Conservation (phyloP, 495 filamentous ascomycete species). For the Pyrenopolyporus hunteri region DNA sequence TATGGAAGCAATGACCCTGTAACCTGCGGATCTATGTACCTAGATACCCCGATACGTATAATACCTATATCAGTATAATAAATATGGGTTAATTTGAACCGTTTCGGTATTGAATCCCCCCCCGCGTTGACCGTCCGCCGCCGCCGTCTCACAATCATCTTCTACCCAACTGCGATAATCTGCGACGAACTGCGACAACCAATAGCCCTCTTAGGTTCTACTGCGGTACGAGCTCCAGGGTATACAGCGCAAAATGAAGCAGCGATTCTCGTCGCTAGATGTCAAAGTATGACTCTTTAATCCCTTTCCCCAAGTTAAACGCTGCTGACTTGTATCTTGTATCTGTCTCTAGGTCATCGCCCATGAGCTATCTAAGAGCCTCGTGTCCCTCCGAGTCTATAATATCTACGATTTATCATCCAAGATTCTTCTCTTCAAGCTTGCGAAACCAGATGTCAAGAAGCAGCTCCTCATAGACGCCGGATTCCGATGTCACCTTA, state of each 20-base stretch:
- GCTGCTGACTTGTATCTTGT: slow-evolving; percentile 10
- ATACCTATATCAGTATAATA: no score
- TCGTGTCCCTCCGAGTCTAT: slow-evolving; percentile 78
- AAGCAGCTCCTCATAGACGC: slow-evolving; percentile 92
- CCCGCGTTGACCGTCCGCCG: no score
- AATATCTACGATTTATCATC: slow-evolving; percentile 97
- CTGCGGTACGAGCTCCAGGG: background rate
- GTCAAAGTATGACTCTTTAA: slow-evolving; percentile 65
- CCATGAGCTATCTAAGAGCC: slow-evolving; percentile 79
- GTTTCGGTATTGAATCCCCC: no score
- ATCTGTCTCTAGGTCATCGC: slow-evolving; percentile 88
- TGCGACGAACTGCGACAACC: no score
- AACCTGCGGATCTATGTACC: no score
- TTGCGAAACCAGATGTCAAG: slow-evolving; percentile 81
- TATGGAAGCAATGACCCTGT: no score
- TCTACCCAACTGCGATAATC: no score
- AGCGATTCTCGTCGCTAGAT: slow-evolving; percentile 92
- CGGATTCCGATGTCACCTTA: slow-evolving; percentile 95
- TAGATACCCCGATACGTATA: no score
- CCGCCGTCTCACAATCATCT: no score
- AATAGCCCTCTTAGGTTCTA: no score
- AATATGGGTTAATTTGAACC: no score
- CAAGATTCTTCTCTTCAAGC: slow-evolving; percentile 93
- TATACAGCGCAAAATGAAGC: slow-evolving; percentile 77
- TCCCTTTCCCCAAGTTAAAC: background rate